Percentiles rank a stretch among this genome's conserved stretches.
These are phyloP conservation scores for Spongiforma sp. DNA, from an alignment of 1,284 basidiomycete genomes.

Conservation along the genomic window DNA sequence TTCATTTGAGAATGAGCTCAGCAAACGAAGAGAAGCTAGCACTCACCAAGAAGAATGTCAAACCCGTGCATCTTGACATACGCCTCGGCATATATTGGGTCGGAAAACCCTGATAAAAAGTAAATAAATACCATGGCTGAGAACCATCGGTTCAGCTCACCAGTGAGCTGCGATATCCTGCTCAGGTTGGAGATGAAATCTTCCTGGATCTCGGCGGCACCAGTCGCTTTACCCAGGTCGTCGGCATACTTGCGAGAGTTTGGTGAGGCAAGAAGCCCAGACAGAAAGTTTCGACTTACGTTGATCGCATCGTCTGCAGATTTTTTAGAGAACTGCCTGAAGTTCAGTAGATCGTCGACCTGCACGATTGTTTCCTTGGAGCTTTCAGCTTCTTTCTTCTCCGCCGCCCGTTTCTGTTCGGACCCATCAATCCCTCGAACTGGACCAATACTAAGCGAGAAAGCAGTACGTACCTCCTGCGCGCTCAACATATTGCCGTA, in stretches of 20 bases:
- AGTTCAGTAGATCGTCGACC: slow-evolving; percentile 91
- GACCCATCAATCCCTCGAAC: background rate
- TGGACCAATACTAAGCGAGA: background rate
- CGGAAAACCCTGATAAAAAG: slow-evolving; percentile 82
- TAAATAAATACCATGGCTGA: slow-evolving; percentile 4
- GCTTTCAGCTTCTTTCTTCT: slow-evolving; percentile 86
- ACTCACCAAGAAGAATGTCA: slow-evolving; percentile 87
- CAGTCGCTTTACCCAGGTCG: slow-evolving; percentile 92
- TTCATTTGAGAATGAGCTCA: background rate
- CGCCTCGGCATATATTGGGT: slow-evolving; percentile 98
- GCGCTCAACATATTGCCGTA: slow-evolving; percentile 95
- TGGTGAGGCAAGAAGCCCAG: slow-evolving; percentile 3
- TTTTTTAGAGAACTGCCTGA: slow-evolving; percentile 97
- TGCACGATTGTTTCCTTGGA: slow-evolving; percentile 80
- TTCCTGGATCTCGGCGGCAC: slow-evolving; percentile 82
- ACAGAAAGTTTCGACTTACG: slow-evolving; percentile 51
- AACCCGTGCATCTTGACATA: slow-evolving; percentile 99
- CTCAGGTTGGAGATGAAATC: slow-evolving; percentile 98
- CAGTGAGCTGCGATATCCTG: slow-evolving; percentile 95
- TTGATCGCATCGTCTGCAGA: slow-evolving; percentile 80
- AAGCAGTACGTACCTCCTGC: slow-evolving; percentile 70
- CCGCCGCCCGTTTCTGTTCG: slow-evolving; percentile 76
- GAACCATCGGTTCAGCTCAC: slow-evolving; percentile 39
- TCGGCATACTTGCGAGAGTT: slow-evolving; percentile 74
- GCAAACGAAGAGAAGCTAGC: background rate